Base-by-base conservation (phyloP, 176 grass and related monocot genomes). In the Musa schizocarpa region DNA sequence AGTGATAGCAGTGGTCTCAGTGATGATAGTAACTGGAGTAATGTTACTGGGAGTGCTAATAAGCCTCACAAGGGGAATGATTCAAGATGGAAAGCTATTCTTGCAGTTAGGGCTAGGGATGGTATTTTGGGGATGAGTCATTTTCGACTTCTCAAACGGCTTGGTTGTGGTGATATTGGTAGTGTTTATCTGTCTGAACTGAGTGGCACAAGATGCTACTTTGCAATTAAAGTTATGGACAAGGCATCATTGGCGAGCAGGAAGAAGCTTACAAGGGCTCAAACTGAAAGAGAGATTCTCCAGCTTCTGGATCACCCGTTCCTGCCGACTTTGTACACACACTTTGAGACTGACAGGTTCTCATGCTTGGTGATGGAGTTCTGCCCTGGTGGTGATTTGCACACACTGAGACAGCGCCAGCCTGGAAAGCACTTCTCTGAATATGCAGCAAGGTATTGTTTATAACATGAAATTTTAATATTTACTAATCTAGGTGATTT, bases 241-340 rank as follows among this genome's bases (percentile, higher is more conserved):
- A 43, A 43, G 34, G 34, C 34, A 43, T 43, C 34, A 43, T 43
- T 96, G 72, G 88, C 86, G 20, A 96, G 92, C 72, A 86, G 92
- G 81, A 96, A 96, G 79, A 96, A 96, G 80, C 71, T 96, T 76
- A 96, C 90, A 21, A 85, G 92, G 81, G 88, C 92, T 80, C 92
- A 96, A 71, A 96, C 92, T 58, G 92, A 96, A 80, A 91, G 92
- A 61, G 92, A 91, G 74, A 96, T 96, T 53, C 86, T 96, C 12
- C 92, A 96, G 74, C 85, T 96, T 79, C 79, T 96, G 63, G 92
- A 96, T 75, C 92, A 96, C 68, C 92, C 92, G 22, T 96, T 96
- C 79, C 86, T 96, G 16, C 92, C 92, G 26, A 96, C 92, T 69
- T 43, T 43, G 34, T 43, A 43, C 34, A 43, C 34, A 43, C 34